phyloP scores from a whole-genome alignment of 768 basidiomycete genomes.

The Mycena kentingensis region DNA sequence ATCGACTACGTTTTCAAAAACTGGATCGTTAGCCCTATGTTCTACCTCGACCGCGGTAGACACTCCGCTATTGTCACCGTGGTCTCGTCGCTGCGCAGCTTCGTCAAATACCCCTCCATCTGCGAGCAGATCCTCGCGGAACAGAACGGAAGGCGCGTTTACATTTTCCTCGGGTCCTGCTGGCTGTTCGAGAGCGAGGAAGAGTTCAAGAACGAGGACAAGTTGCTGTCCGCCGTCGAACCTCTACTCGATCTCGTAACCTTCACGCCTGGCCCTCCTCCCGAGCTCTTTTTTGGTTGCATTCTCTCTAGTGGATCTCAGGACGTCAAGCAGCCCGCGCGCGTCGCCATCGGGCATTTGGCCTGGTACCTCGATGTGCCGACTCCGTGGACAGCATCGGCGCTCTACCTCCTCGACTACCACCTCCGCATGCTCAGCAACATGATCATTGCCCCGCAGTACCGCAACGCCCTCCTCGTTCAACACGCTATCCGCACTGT shows the following conservation, averaged over 20 bases:
- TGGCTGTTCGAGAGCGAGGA: slow-evolving; percentile 21
- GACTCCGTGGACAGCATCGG: slow-evolving; percentile 6
- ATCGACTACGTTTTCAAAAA: slow-evolving; percentile 17
- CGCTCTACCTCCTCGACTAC: slow-evolving; percentile 20
- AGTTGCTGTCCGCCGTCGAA: slow-evolving; percentile 13
- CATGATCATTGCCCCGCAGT: slow-evolving; percentile 12
- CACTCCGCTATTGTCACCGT: slow-evolving; percentile 12
- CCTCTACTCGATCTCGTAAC: slow-evolving; percentile 22
- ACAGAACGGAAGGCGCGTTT: slow-evolving; percentile 4
- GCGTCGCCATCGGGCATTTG: slow-evolving; percentile 17
- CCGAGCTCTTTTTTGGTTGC: slow-evolving; percentile 17
- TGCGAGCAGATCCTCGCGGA: slow-evolving; percentile 15
- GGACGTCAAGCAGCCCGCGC: slow-evolving; percentile 14
- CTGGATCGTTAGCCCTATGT: slow-evolving; percentile 19
- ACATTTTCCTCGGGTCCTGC: slow-evolving; percentile 19
- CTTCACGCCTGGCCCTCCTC: slow-evolving; percentile 6
- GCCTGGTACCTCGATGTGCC: slow-evolving; percentile 12
- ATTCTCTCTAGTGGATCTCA: slow-evolving; percentile 9
- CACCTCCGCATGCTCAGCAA: slow-evolving; percentile 15
- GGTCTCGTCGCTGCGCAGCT: slow-evolving; percentile 17
- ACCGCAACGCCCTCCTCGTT: slow-evolving; percentile 6
- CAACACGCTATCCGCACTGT: slow-evolving; percentile 15
- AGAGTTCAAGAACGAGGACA: slow-evolving; percentile 13
- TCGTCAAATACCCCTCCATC: slow-evolving; percentile 16
- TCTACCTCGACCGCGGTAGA: slow-evolving; percentile 3